Conservation (phyloP, 1,284 basidiomycete genomes). For the Golubevia sp. region DNA sequence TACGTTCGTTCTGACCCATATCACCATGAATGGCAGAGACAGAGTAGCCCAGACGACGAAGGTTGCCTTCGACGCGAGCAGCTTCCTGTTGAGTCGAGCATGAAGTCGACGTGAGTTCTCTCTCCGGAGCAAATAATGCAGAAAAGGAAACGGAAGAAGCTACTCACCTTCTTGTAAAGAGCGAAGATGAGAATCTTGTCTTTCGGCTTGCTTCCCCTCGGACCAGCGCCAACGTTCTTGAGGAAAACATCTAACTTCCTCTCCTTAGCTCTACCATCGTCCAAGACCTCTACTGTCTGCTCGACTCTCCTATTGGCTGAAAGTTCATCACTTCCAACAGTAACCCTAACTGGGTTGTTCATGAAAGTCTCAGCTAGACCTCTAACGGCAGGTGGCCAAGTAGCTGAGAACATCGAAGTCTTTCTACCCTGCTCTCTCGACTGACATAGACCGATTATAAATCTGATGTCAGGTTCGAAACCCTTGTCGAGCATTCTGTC, state of each 20-base stretch:
- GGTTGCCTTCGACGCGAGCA: constrained; percentile 80
- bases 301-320: constrained; percentile 89
- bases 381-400: constrained; percentile 96
- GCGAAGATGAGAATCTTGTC: constrained; percentile 90
- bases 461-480: constrained; percentile 96
- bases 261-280: constrained; percentile 86
- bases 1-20: constrained; percentile 82
- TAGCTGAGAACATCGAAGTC: constrained; percentile 77
- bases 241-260: constrained; percentile 62
- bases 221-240: constrained; percentile 51
- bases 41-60: constrained; percentile 77
- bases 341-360: constrained; percentile 82
- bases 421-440: constrained; percentile 64
- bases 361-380: constrained; percentile 90
- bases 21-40: constrained; percentile 93
- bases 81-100: constrained; percentile 69
- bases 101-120: too few species aligned
- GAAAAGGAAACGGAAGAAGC: background rate
- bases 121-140: background rate
- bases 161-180: constrained; percentile 82
- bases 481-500: constrained; percentile 98
- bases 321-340: constrained; percentile 92
- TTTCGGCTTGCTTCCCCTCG: constrained; percentile 65
- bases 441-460: constrained; percentile 79
- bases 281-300: constrained; percentile 82